A percentile compares a stretch with the other conserved stretches of the same genome.
These are phyloP conservation scores for Pestalotiopsis sp. DNA, from an alignment of 2,329 filamentous ascomycete genomes.

Conservation along the genomic window DNA sequence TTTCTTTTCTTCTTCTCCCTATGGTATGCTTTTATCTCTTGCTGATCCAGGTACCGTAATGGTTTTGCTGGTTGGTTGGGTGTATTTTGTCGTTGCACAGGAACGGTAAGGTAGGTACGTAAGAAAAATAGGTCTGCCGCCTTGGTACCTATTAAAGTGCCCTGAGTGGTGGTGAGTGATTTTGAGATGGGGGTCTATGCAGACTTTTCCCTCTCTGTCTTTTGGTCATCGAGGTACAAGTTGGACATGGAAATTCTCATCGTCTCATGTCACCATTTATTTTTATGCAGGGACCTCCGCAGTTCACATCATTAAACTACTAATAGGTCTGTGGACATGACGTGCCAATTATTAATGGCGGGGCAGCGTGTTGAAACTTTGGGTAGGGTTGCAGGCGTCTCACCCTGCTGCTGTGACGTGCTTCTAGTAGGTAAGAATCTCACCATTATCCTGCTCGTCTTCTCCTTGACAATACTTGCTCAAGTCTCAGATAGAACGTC, in stretches of 20 bases:
- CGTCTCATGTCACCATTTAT: neutral
- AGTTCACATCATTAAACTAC: neutral
- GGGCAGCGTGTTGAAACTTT: neutral
- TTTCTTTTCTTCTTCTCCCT: neutral
- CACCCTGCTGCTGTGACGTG: neutral
- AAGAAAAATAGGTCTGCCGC: neutral
- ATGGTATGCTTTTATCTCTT: neutral
- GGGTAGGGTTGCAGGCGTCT: neutral
- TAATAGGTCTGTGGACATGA: neutral
- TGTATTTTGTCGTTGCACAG: neutral
- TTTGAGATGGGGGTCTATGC: neutral
- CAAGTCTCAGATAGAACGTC: too few species aligned
- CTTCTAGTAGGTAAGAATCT: neutral
- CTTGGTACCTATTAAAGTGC: neutral
- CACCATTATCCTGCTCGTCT: too few species aligned
- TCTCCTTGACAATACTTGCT: too few species aligned
- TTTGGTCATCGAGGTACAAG: neutral
- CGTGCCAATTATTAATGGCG: neutral
- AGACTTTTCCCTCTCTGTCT: neutral
- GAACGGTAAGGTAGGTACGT: neutral
- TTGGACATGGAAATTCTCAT: neutral
- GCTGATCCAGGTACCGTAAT: neutral
- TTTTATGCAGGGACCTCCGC: neutral
- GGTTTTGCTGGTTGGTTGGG: neutral
- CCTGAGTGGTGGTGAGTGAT: neutral